Conservation (phyloP, 2,329 filamentous ascomycete genomes). For the Fusarium sp. region DNA sequence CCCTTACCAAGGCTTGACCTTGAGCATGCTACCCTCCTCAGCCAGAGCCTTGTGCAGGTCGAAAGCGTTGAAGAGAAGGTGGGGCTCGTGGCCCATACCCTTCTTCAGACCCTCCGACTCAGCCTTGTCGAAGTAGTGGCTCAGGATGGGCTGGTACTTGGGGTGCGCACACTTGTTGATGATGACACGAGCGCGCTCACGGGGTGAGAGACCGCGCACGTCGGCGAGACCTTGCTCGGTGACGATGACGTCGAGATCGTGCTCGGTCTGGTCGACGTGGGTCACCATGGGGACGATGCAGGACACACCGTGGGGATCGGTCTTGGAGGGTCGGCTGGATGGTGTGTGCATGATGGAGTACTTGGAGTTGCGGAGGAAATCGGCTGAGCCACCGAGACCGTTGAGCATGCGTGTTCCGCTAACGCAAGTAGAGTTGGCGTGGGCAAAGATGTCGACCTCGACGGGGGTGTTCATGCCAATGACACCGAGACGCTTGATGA, state of each 20-base stretch:
- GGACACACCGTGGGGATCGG: conserved; percentile 79
- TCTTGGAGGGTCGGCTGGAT: conserved; percentile 80
- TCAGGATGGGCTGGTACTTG: conserved; percentile 81
- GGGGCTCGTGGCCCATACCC: conserved; percentile 90
- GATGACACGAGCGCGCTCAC: conserved; percentile 83
- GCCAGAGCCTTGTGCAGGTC: conserved; percentile 87
- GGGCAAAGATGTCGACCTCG: conserved; percentile 93
- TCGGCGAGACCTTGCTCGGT: conserved; percentile 79
- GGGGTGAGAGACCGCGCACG: conserved; percentile 80
- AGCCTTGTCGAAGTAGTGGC: conserved; percentile 84
- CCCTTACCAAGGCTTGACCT: conserved; percentile 73
- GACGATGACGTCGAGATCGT: conserved; percentile 91
- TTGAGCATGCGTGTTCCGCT: conserved; percentile 90
- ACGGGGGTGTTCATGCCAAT: conserved; percentile 97
- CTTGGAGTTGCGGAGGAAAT: conserved; percentile 81
- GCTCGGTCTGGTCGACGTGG: conserved; percentile 91
- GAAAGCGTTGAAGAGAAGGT: conserved; percentile 84
- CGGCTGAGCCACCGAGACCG: conserved; percentile 81
- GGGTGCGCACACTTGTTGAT: conserved; percentile 89
- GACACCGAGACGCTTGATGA: conserved; percentile 84
- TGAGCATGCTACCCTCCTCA: conserved; percentile 85
- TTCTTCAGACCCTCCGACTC: conserved; percentile 86
- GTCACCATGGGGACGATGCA: conserved; percentile 96
- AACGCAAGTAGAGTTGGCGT: conserved; percentile 90
- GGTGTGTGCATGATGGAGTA: conserved; percentile 96